phyloP scores from a whole-genome alignment of 805 yeast species.

The Debaryomyces castellii region DNA sequence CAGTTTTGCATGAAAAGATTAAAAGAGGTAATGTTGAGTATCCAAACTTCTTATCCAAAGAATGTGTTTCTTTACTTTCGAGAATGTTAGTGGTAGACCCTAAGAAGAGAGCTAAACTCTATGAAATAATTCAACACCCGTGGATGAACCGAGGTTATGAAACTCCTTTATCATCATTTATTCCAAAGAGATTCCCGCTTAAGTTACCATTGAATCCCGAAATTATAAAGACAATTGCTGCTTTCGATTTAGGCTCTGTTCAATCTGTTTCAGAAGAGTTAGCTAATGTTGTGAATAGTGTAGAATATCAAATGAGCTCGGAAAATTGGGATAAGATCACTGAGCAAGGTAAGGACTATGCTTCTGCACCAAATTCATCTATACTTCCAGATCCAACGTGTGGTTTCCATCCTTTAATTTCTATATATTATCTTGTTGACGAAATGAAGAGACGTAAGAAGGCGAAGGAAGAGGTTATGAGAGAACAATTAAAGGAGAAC shows the following conservation, averaged over 20 bases:
- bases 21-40: conserved; percentile 91
- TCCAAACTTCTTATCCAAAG: conserved; percentile 76
- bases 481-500: conserved; percentile 19
- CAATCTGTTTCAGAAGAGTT: conserved; percentile 58
- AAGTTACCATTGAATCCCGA: conserved; percentile 62
- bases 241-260: conserved; percentile 74
- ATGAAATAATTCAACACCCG: conserved; percentile 82
- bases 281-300: conserved; percentile 56
- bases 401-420: conserved; percentile 84
- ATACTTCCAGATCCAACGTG: conserved; percentile 71
- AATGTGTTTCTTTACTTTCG: conserved; percentile 75
- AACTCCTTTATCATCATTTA: conserved; percentile 61
- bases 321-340: conserved; percentile 57
- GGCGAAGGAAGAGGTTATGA: conserved; percentile 52
- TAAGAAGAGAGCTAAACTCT: conserved; percentile 69
- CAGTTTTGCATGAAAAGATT: conserved; percentile 89
- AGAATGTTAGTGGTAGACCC: conserved; percentile 95
- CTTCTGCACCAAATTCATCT: conserved; percentile 31
- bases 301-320: conserved; percentile 61
- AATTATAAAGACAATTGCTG: conserved; percentile 72
- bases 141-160: conserved; percentile 95
- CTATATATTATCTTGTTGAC: conserved; percentile 81
- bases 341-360: conserved; percentile 37
- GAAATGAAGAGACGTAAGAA: conserved; percentile 77
- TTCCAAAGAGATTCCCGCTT: conserved; percentile 80